Evolutionary conservation across 768 basidiomycete genomes (phyloP), one percentile per base, ranked within the genome.

Genomic region (Pleurotus djamor): DNA sequence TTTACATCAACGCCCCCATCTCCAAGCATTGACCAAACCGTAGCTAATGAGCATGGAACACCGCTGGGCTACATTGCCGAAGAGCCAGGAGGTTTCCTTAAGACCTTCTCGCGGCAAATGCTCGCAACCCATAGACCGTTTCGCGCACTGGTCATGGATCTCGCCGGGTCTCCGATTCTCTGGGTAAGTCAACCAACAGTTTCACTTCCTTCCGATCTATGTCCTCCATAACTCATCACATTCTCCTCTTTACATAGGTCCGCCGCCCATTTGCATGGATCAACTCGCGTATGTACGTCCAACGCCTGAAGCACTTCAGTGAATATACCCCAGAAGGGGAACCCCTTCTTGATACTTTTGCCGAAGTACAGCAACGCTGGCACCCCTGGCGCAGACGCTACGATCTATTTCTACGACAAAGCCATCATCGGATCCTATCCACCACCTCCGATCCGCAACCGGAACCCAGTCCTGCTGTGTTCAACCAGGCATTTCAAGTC

Each of bases 211-310:
- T 35, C 33, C 47, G 21, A 38, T 28, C 21, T 28, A 28, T 28
- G 21, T 28, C 21, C 21, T 28, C 21, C 21, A 28, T 3, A 28
- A 28, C 21, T 28, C 21, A 28, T 28, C 21, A 28, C 21, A 28
- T 28, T 28, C 36, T 41, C 17, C 43, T 48, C n/a, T 13, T 34
- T 8, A 47, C 35, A 34, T 36, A 92, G 88, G 72, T 94, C 55
- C 81, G 87, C 21, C 79, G 94, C 12, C 93, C 93, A 4, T 94
- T 94, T 70, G 80, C 88, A 4, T 93, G 88, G 83, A 91, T 95
- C 68, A 94, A 94, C 66, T 94, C 92, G 9, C 81, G 88, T 16
- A 93, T 95, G 83, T 91, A 80, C 67, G 89, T 92, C 6, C 87
- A 91, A 70, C 79, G 85, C 14, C 73, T 83, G 28, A 73, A 77